Evolutionary conservation across 2,329 filamentous ascomycete species (phyloP), one percentile per base, ranked within the genome.

Genomic region (Akanthomyces dipterigenus): DNA sequence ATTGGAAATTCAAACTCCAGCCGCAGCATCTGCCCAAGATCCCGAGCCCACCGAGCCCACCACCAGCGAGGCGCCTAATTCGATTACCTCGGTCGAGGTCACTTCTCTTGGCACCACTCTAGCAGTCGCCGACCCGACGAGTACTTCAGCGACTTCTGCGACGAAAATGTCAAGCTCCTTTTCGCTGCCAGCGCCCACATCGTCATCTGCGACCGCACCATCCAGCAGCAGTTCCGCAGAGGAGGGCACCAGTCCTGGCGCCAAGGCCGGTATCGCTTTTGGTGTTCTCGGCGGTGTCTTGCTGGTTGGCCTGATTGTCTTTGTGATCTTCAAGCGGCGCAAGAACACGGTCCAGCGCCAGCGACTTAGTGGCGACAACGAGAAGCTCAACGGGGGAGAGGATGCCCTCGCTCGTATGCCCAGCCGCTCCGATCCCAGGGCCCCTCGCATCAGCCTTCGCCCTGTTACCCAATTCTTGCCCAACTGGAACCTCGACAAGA

Each of bases 401-500:
- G 62, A 63, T 24, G 12, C 7, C 20, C 51, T 63, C 18, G 56
- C 51, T 5, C 55, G 55, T 22, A 63, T 63, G 62, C 62, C 62
- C 11, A 60, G 58, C 36, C 49, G 40, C 28, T 46, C 49, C n/a
- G 42, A 54, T 7, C 50, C 57, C 72, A 64, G 78, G 80, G 87
- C 92, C 49, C 91, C 92, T n/a, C 88, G 88, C 64, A 82, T 97
- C 64, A 96, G 91, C 70, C 81, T 96, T 59, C 88, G 91, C 55
- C 92, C 92, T 3, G 84, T 95, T 54, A 93, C 91, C 45, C 87
- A 95, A 69, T 93, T 96, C 75, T 81, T 90, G 43, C 89, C 91
- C 5, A 86, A 84, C 69, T 82, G 90, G 59, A 74, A 73, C 60
- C 68, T 77, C 8, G 81, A 83, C 60, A 79, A 80, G 70, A 76